These are phyloP conservation scores for Huntiella abstrusa DNA, from an alignment of 2,329 filamentous ascomycete genomes.

Conservation along the genomic window DNA sequence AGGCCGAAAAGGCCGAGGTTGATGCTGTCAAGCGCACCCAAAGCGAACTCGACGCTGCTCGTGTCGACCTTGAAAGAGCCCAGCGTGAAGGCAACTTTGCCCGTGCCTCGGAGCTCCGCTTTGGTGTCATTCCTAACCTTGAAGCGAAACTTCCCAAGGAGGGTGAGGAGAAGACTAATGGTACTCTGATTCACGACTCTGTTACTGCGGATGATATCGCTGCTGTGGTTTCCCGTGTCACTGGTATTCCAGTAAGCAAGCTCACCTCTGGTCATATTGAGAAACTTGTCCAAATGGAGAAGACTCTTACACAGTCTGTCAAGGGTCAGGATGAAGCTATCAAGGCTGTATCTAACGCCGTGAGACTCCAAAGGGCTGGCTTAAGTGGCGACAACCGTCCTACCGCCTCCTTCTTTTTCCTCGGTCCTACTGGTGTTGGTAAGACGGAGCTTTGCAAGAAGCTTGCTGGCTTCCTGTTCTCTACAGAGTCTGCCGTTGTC, in stretches of 20 bases:
- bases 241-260: constrained; percentile 83
- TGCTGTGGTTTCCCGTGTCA: constrained; percentile 73
- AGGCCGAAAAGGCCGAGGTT: constrained; percentile 72
- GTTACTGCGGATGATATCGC: constrained; percentile 95
- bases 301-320: constrained; percentile 63
- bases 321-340: constrained; percentile 90
- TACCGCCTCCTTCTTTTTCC: constrained; percentile 90
- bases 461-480: constrained; percentile 82
- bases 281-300: constrained; percentile 91
- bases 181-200: constrained; percentile 66
- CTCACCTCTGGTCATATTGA: constrained; percentile 86
- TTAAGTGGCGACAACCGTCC: constrained; percentile 82
- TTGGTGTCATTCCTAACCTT: constrained; percentile 66
- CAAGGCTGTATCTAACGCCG: constrained; percentile 75
- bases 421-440: constrained; percentile 87
- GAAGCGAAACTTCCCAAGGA: constrained; percentile 68
- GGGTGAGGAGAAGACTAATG: constrained; percentile 25
- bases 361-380: constrained; percentile 82
- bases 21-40: constrained; percentile 75
- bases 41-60: constrained; percentile 70
- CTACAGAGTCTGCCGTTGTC: constrained; percentile 74
- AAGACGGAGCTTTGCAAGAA: constrained; percentile 98
- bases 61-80: constrained; percentile 69
- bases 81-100: constrained; percentile 78
- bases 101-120: constrained; percentile 76